Conservation (phyloP, 805 yeast species). For the Ascoidea rubescens region DNA sequence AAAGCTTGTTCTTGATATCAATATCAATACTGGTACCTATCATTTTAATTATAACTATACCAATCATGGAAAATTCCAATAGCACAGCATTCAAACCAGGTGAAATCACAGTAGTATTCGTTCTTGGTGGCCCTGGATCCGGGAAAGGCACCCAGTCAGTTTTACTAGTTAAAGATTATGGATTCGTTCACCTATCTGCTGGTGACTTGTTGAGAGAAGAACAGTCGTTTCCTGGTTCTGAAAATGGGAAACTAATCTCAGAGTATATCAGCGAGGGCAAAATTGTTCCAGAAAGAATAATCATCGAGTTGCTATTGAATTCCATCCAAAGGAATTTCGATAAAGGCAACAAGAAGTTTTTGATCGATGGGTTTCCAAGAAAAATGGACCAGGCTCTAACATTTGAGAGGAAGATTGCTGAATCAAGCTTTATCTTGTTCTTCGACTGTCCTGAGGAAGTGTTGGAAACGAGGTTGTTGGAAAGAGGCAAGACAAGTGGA, state of each 20-base stretch:
- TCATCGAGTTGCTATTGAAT: slow-evolving; percentile 67
- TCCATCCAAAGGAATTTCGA: slow-evolving; percentile 48
- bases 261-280: slow-evolving; percentile 74
- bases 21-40: too few species aligned
- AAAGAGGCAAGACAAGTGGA: slow-evolving; percentile 92
- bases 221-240: slow-evolving; percentile 68
- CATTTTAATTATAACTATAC: too few species aligned
- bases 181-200: slow-evolving; percentile 85
- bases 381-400: slow-evolving; percentile 95
- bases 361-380: slow-evolving; percentile 95
- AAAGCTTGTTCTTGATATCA: too few species aligned
- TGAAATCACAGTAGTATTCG: slow-evolving; percentile 72
- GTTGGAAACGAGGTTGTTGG: slow-evolving; percentile 73
- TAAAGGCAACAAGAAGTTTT: slow-evolving; percentile 44
- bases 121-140: slow-evolving; percentile 94
- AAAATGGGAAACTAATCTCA: slow-evolving; percentile 76
- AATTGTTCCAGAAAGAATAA: slow-evolving; percentile 88
- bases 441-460: slow-evolving; percentile 74
- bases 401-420: slow-evolving; percentile 72
- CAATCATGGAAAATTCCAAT: too few species aligned
- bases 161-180: slow-evolving; percentile 63
- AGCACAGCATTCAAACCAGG: slow-evolving; percentile 39
- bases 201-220: slow-evolving; percentile 92
- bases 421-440: slow-evolving; percentile 55
- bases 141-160: slow-evolving; percentile 97